These are phyloP conservation scores for Asterochloris sp. DNA, from an alignment of 139 green algal genomes.

Conservation along the genomic window DNA sequence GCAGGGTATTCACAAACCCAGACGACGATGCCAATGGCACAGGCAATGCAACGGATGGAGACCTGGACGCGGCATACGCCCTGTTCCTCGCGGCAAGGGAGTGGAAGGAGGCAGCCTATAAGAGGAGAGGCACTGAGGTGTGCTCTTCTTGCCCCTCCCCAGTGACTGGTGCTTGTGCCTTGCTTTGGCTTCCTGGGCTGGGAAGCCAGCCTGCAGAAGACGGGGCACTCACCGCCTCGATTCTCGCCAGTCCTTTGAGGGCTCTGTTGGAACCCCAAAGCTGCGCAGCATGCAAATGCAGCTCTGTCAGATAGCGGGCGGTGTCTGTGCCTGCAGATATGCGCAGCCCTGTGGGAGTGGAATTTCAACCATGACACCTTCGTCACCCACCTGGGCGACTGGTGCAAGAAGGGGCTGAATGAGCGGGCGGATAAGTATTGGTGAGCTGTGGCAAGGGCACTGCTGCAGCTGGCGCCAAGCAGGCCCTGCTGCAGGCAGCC, in stretches of 20 bases:
- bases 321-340: slow-evolving; percentile 1
- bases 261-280: too few species aligned
- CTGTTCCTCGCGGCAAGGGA: slow-evolving; percentile 20
- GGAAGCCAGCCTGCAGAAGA: too few species aligned
- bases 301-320: too few species aligned
- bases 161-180: too few species aligned
- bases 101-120: slow-evolving; percentile 7
- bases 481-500: too few species aligned
- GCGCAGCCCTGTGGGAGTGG: not conserved
- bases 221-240: too few species aligned
- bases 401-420: slow-evolving; percentile 2
- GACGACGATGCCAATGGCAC: slow-evolving; percentile 3
- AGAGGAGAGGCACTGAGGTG: slow-evolving; percentile 1
- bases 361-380: slow-evolving; percentile 14
- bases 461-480: too few species aligned
- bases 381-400: slow-evolving; percentile 22
- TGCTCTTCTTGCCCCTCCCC: not conserved
- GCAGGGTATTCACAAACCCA: slow-evolving; percentile 11
- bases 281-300: too few species aligned
- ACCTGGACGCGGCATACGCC: slow-evolving; percentile 18
- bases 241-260: too few species aligned
- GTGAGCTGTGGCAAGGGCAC: too few species aligned
- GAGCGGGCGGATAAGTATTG: too few species aligned
- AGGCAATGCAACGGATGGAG: slow-evolving; percentile 19
- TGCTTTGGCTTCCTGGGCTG: too few species aligned